Evolutionary conservation across 2,329 filamentous ascomycete species (phyloP), one percentile per base, ranked within the genome.

Genomic region (Nectriaceae sp.): DNA sequence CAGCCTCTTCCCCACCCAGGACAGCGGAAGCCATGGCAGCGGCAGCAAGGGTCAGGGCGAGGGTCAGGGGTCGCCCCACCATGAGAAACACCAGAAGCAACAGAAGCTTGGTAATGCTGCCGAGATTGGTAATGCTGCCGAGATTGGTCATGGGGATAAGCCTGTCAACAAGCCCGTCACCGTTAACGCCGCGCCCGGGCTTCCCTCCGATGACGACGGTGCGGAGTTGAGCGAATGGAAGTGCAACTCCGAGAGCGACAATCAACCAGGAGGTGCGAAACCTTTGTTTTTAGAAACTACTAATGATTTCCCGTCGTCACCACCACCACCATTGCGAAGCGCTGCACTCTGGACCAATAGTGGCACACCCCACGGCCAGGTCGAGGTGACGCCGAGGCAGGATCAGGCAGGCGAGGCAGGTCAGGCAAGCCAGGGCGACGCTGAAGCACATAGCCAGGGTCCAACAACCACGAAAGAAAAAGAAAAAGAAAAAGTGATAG

Each of bases 1-100:
- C 36, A 83, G 77, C 56, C 63, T 83, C 8, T 62, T 81, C 16
- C 75, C 74, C 37, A 21, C 18, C 33, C 11, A 36, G 5, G 38
- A 41, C 36, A 41, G 38, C 10, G 20, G 35, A 13, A 15, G 44
- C 16, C 38, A 43, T 18, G 37, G 16, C 16, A 45, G 26, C 19
- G 24, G 31, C 13, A 33, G 39, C 40, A 35, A 42, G 15, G 43
- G 8, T 13, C 36, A 44, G 6, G 31, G 26, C 5, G 24, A 37
- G 6, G 16, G 45, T 19, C 33, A 51, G 36, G 42, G 43, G 13
- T 22, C 3, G 16, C 43, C 42, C 42, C 55, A 53, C 53, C 49
- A 36, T 46, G 31, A n/a, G n/a, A n/a, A n/a, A n/a, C n/a, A n/a
- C n/a, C n/a, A n/a, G n/a, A n/a, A n/a, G n/a, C n/a, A n/a, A n/a